phyloP scores from a whole-genome alignment of 78 protist species.

The Cavenderia fasciculata region DNA sequence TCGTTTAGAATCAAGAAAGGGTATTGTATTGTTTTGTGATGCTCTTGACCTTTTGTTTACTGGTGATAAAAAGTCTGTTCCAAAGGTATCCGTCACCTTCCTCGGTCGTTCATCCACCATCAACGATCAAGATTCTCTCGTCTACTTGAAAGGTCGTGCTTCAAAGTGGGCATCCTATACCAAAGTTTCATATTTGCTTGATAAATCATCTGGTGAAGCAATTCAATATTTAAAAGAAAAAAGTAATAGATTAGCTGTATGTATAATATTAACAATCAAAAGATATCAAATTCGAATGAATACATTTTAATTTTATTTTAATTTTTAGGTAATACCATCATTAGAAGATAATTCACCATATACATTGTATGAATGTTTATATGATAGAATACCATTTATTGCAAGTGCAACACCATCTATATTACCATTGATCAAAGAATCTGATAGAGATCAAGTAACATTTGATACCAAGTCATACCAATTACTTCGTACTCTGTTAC shows the following conservation, averaged over 20 bases:
- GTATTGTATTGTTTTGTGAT: conserved; percentile 49
- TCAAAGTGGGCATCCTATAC: conserved; percentile 40
- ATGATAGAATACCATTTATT: conserved; percentile 33
- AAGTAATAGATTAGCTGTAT: conserved; percentile 29
- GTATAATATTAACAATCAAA: neutral
- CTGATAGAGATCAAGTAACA: conserved; percentile 2
- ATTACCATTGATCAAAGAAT: conserved; percentile 15
- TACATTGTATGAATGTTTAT: conserved; percentile 66
- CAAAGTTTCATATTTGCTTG: neutral
- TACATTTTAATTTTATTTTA: neutral
- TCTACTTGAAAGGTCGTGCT: conserved; percentile 14
- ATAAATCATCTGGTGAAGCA: conserved; percentile 19
- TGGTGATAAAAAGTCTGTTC: neutral
- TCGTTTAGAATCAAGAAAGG: conserved; percentile 63
- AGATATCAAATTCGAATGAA: neutral
- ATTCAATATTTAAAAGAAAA: conserved; percentile 1
- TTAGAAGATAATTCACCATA: conserved; percentile 72
- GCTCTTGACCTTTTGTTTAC: conserved; percentile 14
- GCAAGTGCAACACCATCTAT: conserved; percentile 47
- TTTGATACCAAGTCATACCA: conserved; percentile 8
- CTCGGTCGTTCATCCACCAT: conserved; percentile 44
- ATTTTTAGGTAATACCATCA: conserved; percentile 47
- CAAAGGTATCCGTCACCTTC: conserved; percentile 40
- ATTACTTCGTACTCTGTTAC: neutral
- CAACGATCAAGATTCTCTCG: neutral